Evolutionary conservation across 176 grass and related monocot species (phyloP).

Genomic region (Bonia amplexicaulis): DNA sequence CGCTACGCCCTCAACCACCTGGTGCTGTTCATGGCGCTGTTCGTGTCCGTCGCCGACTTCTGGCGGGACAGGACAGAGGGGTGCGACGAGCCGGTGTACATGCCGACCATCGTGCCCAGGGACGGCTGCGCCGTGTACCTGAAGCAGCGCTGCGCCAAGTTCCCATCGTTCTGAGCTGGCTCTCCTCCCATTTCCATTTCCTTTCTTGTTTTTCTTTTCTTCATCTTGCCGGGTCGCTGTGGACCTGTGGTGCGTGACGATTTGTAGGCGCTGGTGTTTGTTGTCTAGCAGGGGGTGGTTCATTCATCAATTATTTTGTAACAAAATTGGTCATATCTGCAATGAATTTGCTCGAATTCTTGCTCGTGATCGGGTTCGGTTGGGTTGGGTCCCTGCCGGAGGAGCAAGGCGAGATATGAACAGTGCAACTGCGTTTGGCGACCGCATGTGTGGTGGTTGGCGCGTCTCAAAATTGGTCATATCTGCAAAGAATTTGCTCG

Average conservation of each 20-base stretch:
- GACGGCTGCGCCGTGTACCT: slow-evolving; percentile 62
- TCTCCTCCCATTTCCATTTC: background rate
- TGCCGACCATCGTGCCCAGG: slow-evolving; percentile 75
- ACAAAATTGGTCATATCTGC: no score
- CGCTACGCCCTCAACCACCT: slow-evolving; percentile 92
- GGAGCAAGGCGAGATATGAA: background rate
- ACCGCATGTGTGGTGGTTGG: background rate
- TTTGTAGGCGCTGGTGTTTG: background rate
- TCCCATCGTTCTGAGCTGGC: slow-evolving; percentile 36
- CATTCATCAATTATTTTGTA: slow-evolving; percentile 20
- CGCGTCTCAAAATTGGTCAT: background rate
- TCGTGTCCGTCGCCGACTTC: slow-evolving; percentile 67
- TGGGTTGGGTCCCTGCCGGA: background rate
- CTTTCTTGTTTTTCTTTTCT: background rate
- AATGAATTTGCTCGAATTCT: no score
- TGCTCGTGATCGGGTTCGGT: background rate
- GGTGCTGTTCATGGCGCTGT: slow-evolving; percentile 73
- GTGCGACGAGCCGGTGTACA: slow-evolving; percentile 63
- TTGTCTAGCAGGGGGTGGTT: background rate
- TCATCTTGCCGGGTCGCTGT: background rate
- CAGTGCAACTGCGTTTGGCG: background rate
- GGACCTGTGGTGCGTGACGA: background rate
- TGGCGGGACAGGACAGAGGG: slow-evolving; percentile 37
- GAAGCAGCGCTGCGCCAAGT: slow-evolving; percentile 25
- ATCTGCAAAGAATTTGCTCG: background rate